phyloP scores from a whole-genome alignment of 108 stramenopile genomes.

The Schizochytrium sp. region DNA sequence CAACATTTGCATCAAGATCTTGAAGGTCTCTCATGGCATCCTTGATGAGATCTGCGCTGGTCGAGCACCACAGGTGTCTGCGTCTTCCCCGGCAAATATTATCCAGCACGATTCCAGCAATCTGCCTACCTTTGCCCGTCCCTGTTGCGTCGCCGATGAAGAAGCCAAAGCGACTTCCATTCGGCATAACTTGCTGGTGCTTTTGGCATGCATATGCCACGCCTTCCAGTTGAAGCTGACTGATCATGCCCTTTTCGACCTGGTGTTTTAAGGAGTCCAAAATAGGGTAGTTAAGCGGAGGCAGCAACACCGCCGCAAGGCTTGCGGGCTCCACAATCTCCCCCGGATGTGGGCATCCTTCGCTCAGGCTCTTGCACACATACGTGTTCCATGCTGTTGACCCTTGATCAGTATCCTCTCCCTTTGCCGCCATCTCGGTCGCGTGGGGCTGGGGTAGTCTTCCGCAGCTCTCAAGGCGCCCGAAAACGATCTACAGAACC shows the following conservation, averaged over 20 bases:
- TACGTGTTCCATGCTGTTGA: constrained; percentile 21
- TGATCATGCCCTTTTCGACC: constrained; percentile 59
- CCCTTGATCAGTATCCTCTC: background rate
- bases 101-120: constrained; percentile 75
- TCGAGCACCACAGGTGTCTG: constrained; percentile 79
- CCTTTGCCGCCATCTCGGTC: background rate
- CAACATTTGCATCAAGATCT: constrained; percentile 73
- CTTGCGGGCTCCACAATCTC: constrained; percentile 30
- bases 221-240: constrained; percentile 80
- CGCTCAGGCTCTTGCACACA: constrained; percentile 36
- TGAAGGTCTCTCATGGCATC: constrained; percentile 78
- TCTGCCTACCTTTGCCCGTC: constrained; percentile 84
- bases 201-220: constrained; percentile 73
- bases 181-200: constrained; percentile 68
- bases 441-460: background rate
- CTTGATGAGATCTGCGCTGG: constrained; percentile 73
- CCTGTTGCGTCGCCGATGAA: constrained; percentile 90
- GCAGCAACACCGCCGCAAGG: constrained; percentile 44
- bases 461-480: too few relatives aligned
- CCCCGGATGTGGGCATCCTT: constrained; percentile 5
- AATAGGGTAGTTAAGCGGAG: constrained; percentile 29
- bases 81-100: constrained; percentile 69
- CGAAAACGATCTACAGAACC: too few relatives aligned
- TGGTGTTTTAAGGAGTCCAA: constrained; percentile 24
- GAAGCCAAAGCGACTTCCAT: constrained; percentile 74